Percentiles rank a stretch among this genome's conserved stretches.
These are phyloP conservation scores for Epichloe bromicola DNA, from an alignment of 2,329 filamentous ascomycete genomes.

Conservation along the genomic window DNA sequence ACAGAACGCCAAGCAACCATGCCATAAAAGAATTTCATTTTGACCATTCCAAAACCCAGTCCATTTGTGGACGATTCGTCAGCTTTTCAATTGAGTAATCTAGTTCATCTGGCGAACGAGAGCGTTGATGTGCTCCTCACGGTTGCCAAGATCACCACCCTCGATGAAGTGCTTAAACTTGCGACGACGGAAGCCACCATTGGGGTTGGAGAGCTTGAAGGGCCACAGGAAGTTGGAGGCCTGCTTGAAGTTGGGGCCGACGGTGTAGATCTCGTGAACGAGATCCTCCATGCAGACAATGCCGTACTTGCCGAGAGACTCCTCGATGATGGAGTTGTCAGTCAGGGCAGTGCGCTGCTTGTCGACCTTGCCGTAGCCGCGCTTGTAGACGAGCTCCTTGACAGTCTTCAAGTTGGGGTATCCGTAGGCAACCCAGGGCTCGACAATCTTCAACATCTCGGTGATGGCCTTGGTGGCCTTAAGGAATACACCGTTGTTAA, in stretches of 20 bases:
- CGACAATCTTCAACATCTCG: constrained; percentile 96
- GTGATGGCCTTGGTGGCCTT: constrained; percentile 92
- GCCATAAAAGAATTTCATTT: constrained; percentile 11
- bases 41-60: constrained; percentile 17
- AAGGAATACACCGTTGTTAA: constrained; percentile 99
- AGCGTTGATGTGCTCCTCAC: constrained; percentile 94
- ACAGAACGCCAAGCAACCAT: constrained; percentile 28
- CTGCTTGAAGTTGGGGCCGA: constrained; percentile 99
- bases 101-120: constrained; percentile 99
- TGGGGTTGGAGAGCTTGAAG: constrained; percentile 99
- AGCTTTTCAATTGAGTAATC: constrained; percentile 4
- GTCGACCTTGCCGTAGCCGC: constrained; percentile 96
- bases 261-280: constrained; percentile 97
- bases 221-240: constrained; percentile 99
- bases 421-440: constrained; percentile 98
- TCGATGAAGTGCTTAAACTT: constrained; percentile 99
- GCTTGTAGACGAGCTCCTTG: constrained; percentile 99
- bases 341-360: constrained; percentile 95
- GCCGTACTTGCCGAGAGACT: constrained; percentile 92
- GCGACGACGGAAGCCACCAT: constrained; percentile 83
- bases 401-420: constrained; percentile 99
- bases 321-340: constrained; percentile 96
- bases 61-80: constrained; percentile 11
- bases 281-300: constrained; percentile 99
- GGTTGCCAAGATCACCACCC: constrained; percentile 97